Evolutionary conservation across 2,329 filamentous ascomycete species (phyloP).

Genomic region (Trichoderma oligosporum): DNA sequence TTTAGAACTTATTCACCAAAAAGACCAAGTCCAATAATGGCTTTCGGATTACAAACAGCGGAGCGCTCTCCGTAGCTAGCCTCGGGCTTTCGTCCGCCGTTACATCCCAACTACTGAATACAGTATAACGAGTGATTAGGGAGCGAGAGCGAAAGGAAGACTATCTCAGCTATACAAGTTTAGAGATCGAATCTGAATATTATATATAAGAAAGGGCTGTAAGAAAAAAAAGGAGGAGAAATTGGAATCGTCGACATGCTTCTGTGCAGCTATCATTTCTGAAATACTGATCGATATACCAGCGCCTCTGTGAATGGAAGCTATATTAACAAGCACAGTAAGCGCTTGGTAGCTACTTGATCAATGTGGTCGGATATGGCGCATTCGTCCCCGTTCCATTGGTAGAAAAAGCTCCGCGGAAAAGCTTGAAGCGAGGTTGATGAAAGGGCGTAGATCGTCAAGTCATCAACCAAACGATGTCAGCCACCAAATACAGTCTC

Average conservation of each 20-base stretch:
- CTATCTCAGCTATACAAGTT: too few species aligned
- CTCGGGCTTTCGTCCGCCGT: not conserved
- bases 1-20: not conserved
- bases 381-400: not conserved
- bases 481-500: constrained; percentile 8
- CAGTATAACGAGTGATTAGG: too few species aligned
- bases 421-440: not conserved
- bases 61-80: not conserved
- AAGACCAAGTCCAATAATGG: too few species aligned
- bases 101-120: not conserved
- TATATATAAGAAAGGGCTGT: too few species aligned
- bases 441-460: not conserved
- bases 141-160: not conserved
- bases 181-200: too few species aligned
- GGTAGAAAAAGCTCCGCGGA: not conserved
- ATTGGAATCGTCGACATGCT: too few species aligned
- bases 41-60: not conserved
- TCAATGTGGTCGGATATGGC: not conserved
- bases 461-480: not conserved
- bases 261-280: not conserved
- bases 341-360: not conserved
- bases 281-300: too few species aligned
- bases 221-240: too few species aligned
- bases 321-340: not conserved
- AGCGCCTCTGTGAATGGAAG: not conserved